A percentile compares a stretch with the other conserved stretches of the same genome.
These are phyloP conservation scores for Colletotrichum tropicale DNA, from an alignment of 2,329 filamentous ascomycete species.

Conservation along the genomic window DNA sequence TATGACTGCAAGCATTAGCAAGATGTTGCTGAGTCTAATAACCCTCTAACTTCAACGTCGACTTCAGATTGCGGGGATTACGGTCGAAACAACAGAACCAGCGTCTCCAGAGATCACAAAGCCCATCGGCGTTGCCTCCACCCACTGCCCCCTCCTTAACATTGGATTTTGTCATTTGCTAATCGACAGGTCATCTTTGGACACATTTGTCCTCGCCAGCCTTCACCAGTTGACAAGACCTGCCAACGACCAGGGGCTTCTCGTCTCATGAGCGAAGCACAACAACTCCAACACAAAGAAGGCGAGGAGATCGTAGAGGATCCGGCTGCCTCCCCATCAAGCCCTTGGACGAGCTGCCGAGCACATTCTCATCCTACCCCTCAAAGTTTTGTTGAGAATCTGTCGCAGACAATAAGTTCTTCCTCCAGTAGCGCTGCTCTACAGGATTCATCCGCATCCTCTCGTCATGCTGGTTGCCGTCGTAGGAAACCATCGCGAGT, in stretches of 20 bases:
- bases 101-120: neutral
- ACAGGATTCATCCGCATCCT: neutral
- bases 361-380: neutral
- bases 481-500: neutral
- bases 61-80: neutral
- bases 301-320: neutral
- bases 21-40: neutral
- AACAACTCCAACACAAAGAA: neutral
- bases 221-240: conserved; percentile 8
- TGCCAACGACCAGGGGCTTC: neutral
- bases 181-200: neutral
- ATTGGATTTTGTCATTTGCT: neutral
- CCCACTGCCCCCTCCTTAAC: neutral
- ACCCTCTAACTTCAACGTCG: neutral
- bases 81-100: neutral
- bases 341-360: neutral
- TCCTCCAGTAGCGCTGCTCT: neutral
- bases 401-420: neutral
- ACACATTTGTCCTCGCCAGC: neutral
- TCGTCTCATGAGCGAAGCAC: neutral
- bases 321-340: neutral
- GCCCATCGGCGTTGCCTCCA: neutral
- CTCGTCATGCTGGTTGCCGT: neutral
- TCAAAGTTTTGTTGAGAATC: neutral
- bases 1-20: neutral